These are phyloP conservation scores for Malassezia pachydermatis DNA, from an alignment of 1,284 basidiomycete species.

Conservation along the genomic window DNA sequence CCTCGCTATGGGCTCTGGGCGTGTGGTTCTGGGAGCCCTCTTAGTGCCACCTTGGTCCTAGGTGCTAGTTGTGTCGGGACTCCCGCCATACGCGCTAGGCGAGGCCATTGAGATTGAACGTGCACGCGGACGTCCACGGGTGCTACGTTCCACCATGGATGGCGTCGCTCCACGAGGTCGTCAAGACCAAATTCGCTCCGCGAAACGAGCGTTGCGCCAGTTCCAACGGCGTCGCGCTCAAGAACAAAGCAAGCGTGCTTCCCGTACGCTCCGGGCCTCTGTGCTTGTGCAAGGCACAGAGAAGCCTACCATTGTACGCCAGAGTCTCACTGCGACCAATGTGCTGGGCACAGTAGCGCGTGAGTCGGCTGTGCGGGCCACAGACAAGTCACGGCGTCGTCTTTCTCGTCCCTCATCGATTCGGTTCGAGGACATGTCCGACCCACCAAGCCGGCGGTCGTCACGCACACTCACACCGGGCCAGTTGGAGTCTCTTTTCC, in stretches of 20 bases:
- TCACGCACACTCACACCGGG: neutral
- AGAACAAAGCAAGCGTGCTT: slow-evolving; percentile 16
- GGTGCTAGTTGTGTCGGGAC: no score
- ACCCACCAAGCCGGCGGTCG: neutral
- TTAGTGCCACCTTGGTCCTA: no score
- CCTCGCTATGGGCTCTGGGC: no score
- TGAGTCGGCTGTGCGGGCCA: slow-evolving; percentile 15
- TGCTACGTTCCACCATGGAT: slow-evolving; percentile 1
- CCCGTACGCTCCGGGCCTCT: slow-evolving; percentile 12
- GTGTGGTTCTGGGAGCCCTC: no score
- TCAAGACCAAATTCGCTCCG: slow-evolving; percentile 14
- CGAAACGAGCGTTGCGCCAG: slow-evolving; percentile 15
- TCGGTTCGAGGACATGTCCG: neutral
- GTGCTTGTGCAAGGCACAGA: slow-evolving; percentile 6
- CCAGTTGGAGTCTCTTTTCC: neutral
- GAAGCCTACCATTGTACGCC: slow-evolving; percentile 7
- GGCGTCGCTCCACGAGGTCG: slow-evolving; percentile 9
- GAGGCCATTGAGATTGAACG: no score
- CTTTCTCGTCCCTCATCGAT: slow-evolving; percentile 9
- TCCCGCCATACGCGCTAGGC: no score
- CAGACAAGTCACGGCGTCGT: slow-evolving; percentile 4
- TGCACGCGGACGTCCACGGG: no score
- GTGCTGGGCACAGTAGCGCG: neutral
- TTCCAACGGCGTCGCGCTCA: slow-evolving; percentile 17
- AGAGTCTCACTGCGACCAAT: slow-evolving; percentile 6